Evolutionary conservation across 805 yeast genomes (phyloP), one percentile per base, ranked within the genome.

Genomic region (Sugiyamaella americana): DNA sequence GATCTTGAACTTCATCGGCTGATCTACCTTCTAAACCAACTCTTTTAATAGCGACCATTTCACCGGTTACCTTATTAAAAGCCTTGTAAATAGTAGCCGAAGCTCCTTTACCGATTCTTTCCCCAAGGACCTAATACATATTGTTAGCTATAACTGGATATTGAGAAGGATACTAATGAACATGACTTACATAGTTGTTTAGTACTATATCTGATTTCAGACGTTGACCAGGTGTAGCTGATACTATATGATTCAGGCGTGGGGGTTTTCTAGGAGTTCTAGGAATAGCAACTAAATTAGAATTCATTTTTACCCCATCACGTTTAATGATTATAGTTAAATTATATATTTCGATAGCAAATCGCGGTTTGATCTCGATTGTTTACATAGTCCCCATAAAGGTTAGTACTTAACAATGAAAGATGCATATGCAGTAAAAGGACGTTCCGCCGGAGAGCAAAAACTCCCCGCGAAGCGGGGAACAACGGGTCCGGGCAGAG

Each of bases 41-140:
- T 60, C 84, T 89, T 61, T 87, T 87, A 20, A 88, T 78, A 1
- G 96, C 96, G 3, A 86, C 84, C 2, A 79, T 72, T 44, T 79
- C 81, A 4, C 78, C 78, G 0, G 89, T 84, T 45, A 68, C 70
- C 49, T 74, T 65, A 56, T 87, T 84, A 23, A 80, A 66, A 0
- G 91, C 96, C 49, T 76, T 74, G 63, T 82, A 88, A 3, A 91
- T 97, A 35, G 78, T 76, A 1, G 97, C 98, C 61, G 80, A 88
- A 0, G 97, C 97, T 1, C 98, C 98, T 50, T 77, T 77, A 2
- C 98, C 98, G 2, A 93, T 70, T 32, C 82, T 74, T 41, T 79
- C 83, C 41, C 74, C 74, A 16, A 70, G 45, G 10, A 24, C 39
- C 52, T 51, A 40, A 17, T n/a, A n/a, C n/a, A n/a, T n/a, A n/a